Percentiles rank a stretch among this genome's conserved stretches.
Evolutionary conservation across 2,329 filamentous ascomycete species (phyloP).

Genomic region (Penicillium sclerotiorum): DNA sequence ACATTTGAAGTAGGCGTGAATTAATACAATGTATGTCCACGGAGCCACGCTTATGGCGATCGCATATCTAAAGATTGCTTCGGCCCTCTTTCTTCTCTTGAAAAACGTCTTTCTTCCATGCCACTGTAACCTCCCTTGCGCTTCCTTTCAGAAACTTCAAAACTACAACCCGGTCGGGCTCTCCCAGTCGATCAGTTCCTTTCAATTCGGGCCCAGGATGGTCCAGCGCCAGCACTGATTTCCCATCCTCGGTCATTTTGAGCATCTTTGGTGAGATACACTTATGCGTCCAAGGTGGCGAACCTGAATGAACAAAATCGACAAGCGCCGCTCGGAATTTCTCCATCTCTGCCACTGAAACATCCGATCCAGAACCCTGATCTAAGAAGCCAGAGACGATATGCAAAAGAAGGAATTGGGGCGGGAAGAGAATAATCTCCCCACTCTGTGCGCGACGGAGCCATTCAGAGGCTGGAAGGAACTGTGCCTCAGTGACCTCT

Average conservation of each 20-base stretch:
- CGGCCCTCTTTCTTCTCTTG: conserved; percentile 34
- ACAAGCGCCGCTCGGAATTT: conserved; percentile 50
- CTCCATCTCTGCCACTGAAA: conserved; percentile 32
- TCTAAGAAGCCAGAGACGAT: conserved; percentile 55
- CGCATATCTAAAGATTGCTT: conserved; percentile 35
- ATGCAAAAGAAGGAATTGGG: conserved; percentile 69
- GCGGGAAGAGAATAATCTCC: conserved; percentile 83
- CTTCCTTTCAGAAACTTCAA: conserved; percentile 60
- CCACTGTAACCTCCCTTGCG: conserved; percentile 58
- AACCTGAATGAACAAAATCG: conserved; percentile 51
- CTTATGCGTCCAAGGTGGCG: conserved; percentile 50
- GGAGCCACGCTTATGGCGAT: no score
- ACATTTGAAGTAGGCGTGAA: no score
- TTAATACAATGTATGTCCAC: no score
- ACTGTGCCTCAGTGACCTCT: conserved; percentile 75
- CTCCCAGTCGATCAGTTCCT: conserved; percentile 51
- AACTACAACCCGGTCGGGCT: conserved; percentile 59
- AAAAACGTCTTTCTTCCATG: conserved; percentile 53
- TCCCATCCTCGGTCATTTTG: conserved; percentile 48
- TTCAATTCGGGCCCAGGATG: conserved; percentile 60
- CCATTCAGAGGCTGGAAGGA: conserved; percentile 72
- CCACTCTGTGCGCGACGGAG: conserved; percentile 63
- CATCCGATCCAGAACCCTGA: conserved; percentile 28
- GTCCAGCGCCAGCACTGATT: conserved; percentile 57
- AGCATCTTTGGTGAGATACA: conserved; percentile 49